Percentiles rank a stretch among this genome's conserved stretches.
phyloP scores from a whole-genome alignment of 176 grass and related monocot species.

The Bothriochloa decipiens region DNA sequence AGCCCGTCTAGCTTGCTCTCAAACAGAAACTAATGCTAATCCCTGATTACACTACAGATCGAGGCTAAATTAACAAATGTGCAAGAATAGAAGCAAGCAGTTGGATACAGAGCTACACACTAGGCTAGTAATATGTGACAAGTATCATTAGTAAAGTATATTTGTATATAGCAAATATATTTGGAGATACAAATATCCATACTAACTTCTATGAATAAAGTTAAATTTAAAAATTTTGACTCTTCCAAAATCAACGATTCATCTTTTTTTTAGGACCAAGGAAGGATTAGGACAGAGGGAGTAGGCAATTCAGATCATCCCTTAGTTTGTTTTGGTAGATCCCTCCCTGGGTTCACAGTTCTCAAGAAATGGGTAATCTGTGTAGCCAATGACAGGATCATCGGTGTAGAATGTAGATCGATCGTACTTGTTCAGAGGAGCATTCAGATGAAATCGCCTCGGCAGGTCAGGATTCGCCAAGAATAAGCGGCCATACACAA shows the following conservation, averaged over 20 bases:
- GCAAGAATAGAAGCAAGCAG: no score
- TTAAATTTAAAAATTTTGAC: no score
- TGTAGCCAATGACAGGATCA: constrained; percentile 56
- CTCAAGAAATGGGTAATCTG: constrained; percentile 59
- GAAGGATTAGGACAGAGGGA: not conserved
- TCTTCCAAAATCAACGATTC: not conserved
- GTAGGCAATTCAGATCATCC: not conserved
- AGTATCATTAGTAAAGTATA: not conserved
- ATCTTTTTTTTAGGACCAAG: not conserved
- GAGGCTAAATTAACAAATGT: no score
- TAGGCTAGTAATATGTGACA: no score
- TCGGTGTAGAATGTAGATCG: constrained; percentile 54
- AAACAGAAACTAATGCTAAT: no score
- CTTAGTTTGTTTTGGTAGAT: not conserved
- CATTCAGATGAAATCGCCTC: constrained; percentile 43
- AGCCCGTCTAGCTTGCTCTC: no score
- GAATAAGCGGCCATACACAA: constrained; percentile 57
- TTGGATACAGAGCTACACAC: no score
- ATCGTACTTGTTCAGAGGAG: constrained; percentile 53
- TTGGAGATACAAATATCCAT: not conserved
- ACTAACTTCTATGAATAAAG: no score
- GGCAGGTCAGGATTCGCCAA: constrained; percentile 67
- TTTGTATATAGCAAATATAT: not conserved
- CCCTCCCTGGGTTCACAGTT: not conserved
- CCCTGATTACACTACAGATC: no score